Percentiles rank a stretch among this genome's conserved stretches.
Conservation (phyloP, 352 stramenopile species). For the Phytophthora ramorum region DNA sequence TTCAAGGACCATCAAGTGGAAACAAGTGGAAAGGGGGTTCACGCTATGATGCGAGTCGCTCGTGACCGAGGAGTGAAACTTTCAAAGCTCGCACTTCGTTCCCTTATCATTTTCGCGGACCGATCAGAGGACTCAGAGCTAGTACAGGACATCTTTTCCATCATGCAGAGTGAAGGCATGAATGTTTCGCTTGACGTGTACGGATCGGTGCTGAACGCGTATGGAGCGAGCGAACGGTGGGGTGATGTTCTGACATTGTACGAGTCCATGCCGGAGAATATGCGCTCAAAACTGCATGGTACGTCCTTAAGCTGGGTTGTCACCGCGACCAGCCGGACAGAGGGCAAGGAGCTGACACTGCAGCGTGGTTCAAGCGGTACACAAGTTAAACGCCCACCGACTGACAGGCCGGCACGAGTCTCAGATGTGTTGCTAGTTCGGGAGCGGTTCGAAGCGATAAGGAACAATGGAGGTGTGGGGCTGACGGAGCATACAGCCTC, state of each 20-base stretch:
- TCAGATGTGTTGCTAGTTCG: background rate
- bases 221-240: background rate
- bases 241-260: slow-evolving; percentile 10
- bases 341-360: background rate
- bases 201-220: background rate
- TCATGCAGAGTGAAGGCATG: slow-evolving; percentile 10
- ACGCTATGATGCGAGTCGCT: background rate
- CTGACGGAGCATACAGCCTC: slow-evolving; percentile 5
- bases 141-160: slow-evolving; percentile 1
- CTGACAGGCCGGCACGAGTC: background rate
- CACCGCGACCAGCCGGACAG: background rate
- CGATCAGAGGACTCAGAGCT: slow-evolving; percentile 5
- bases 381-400: background rate
- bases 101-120: slow-evolving; percentile 3
- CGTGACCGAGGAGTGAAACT: slow-evolving; percentile 2
- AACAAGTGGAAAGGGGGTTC: background rate
- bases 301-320: slow-evolving; percentile 1
- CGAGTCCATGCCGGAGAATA: slow-evolving; percentile 3
- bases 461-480: background rate
- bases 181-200: slow-evolving; percentile 5
- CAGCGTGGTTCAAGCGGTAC: background rate
- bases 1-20: background rate
- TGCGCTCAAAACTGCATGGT: background rate
- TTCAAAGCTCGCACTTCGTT: slow-evolving; percentile 1
- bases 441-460: slow-evolving; percentile 6